Base-by-base conservation (phyloP, 78 protist genomes). In the Emiliania huxleyi region DNA sequence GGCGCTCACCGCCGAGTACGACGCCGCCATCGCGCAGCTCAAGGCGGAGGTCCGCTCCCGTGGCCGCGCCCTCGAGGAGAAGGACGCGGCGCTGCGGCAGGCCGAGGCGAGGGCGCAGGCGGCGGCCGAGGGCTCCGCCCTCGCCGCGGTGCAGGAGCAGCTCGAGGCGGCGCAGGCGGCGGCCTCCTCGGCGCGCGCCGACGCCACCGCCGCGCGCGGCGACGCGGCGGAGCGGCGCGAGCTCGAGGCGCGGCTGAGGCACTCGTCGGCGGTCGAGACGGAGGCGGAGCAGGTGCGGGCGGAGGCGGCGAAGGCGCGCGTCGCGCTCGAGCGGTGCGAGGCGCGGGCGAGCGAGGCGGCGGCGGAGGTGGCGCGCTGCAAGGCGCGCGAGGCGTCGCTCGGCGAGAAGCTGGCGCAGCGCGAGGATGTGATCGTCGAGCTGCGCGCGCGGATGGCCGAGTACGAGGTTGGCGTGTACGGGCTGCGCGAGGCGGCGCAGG, bases 401-500 rank as follows among this genome's bases (percentile, higher is more conserved):
- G 33, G 11, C 22, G n/a, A 1, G 35, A 42, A 21, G 49, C 6
- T 79, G 1, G 87, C 87, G 22, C 29, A 11, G 49, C 46, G 45
- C 25, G 87, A 79, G 87, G 87, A 22, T 37, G 87, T 37, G 52
- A 40, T 11, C 49, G 87, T 37, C 43, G 49, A 40, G 87, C 87
- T 79, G 87, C 87, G 87, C 46, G 87, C 87, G 46, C 87, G 87
- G 15, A 79, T 79, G 87, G 18, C 12, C 87, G 87, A 40, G 48
- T 79, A 79, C 48, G 87, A 79, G 48, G 19, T 0, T 0, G 87
- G 87, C 29, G 87, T 79, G 49, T 42, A 42, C 48, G 87, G 87
- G 25, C 48, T 79, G 48, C 87, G 87, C 87, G 87, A 79, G 87
- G 87, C 45, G 49, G 87, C 42, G 0, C 35, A 40, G 6, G 87